These are phyloP conservation scores for Xylariaceae sp. DNA, from an alignment of 2,329 filamentous ascomycete species.

Conservation along the genomic window DNA sequence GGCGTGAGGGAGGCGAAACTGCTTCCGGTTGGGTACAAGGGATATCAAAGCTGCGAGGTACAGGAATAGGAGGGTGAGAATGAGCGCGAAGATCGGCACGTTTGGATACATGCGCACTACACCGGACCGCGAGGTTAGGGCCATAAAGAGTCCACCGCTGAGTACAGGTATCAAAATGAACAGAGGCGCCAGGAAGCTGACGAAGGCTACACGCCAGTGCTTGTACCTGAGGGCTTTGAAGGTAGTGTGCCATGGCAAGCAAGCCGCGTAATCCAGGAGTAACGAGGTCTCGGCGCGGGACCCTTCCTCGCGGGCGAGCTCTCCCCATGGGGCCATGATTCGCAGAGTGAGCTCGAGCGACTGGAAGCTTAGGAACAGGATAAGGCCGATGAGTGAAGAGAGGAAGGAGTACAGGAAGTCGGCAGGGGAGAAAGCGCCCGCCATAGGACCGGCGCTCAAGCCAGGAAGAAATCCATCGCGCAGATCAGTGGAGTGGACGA, in stretches of 20 bases:
- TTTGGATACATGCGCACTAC: conserved; percentile 73
- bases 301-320: conserved; percentile 63
- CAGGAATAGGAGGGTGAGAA: conserved; percentile 74
- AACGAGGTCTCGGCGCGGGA: conserved; percentile 67
- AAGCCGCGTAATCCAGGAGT: conserved; percentile 73
- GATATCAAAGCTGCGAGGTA: conserved; percentile 69
- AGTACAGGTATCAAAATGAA: conserved; percentile 70
- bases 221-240: conserved; percentile 63
- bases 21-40: conserved; percentile 64
- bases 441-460: conserved; percentile 64
- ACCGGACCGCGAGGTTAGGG: conserved; percentile 62
- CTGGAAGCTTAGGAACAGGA: conserved; percentile 71
- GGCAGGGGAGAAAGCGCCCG: conserved; percentile 76
- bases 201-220: conserved; percentile 69
- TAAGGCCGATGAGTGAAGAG: conserved; percentile 69
- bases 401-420: conserved; percentile 88
- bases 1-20: conserved; percentile 73
- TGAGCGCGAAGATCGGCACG: conserved; percentile 72
- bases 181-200: conserved; percentile 64
- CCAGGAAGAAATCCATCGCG: conserved; percentile 73
- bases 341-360: conserved; percentile 70
- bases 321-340: conserved; percentile 71
- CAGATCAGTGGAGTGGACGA: conserved; percentile 71
- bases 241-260: conserved; percentile 65
- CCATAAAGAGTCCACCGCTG: conserved; percentile 75